Base-by-base conservation (phyloP, 1,284 basidiomycete genomes). In the Rhodotorula sp. region DNA sequence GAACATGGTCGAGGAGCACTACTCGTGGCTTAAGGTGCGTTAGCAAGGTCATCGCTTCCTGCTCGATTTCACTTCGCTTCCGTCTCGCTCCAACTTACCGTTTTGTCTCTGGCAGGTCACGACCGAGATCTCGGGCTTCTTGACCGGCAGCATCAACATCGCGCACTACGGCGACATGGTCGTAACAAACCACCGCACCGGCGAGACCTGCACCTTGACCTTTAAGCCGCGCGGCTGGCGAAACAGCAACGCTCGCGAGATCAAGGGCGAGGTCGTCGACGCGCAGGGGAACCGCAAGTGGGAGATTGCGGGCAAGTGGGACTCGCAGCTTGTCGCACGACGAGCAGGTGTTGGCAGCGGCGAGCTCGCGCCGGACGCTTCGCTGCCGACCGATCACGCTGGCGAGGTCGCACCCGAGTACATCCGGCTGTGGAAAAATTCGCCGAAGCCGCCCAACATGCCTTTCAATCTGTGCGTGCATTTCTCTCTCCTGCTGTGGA, bases 181-280 rank as follows among this genome's bases (percentile, higher is more conserved):
- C 87, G 83, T 95, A 66, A 89, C 88, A 46, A 98, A 98, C 78
- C 94, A 98, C 79, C 87, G 91, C 15, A 98, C 94, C 0, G 87
- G 88, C n/a, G 94, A 98, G 76, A 86, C 85, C 55, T 97, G 93
- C 76, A 84, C 90, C 0, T 82, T 98, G 32, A 94, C 92, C 2
- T 98, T 99, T 85, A 97, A 97, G 82, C 94, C 94, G 2, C 85
- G 94, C 69, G 92, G 92, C 11, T 98, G 95, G 94, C 84, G 93
- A 69, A 92, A 92, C 39, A 90, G 88, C 77, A 90, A 94, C 74
- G 92, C 94, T 0, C 93, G 86, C 77, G 94, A 98, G 81, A 94
- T 98, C 77, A 89, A 89, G 24, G 95, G 95, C 7, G 85, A 86
- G 53, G 94, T 97, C 39, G 82, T 85, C 70, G 88, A 92, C 77